phyloP scores from a whole-genome alignment of 805 yeast species.

The Myxozyma kluyveri region DNA sequence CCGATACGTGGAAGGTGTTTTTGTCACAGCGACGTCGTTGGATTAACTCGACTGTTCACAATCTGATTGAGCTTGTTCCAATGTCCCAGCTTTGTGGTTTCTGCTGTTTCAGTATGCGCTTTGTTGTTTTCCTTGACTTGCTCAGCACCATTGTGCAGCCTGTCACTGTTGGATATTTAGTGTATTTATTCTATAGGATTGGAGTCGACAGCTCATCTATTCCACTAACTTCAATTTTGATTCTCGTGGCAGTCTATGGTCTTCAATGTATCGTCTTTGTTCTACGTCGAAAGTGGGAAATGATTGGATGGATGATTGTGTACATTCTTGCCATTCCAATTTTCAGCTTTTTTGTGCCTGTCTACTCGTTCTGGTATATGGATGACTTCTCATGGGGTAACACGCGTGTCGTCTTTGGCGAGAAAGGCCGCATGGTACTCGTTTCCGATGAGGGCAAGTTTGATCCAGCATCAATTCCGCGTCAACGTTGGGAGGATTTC shows the following conservation, averaged over 20 bases:
- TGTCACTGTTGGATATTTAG: slow-evolving; percentile 50
- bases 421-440: slow-evolving; percentile 49
- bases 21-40: slow-evolving; percentile 66
- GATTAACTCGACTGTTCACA: slow-evolving; percentile 66
- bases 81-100: slow-evolving; percentile 63
- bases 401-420: slow-evolving; percentile 57
- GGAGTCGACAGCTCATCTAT: slow-evolving; percentile 47
- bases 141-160: slow-evolving; percentile 62
- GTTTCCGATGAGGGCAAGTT: slow-evolving; percentile 50
- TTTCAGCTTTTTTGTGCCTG: slow-evolving; percentile 57
- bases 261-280: slow-evolving; percentile 56
- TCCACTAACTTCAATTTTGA: slow-evolving; percentile 55
- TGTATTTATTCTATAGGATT: slow-evolving; percentile 53
- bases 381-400: slow-evolving; percentile 70
- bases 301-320: slow-evolving; percentile 55
- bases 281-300: slow-evolving; percentile 45
- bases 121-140: slow-evolving; percentile 55
- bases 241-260: slow-evolving; percentile 56
- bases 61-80: slow-evolving; percentile 57
- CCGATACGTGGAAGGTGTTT: slow-evolving; percentile 55
- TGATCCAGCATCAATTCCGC: slow-evolving; percentile 54
- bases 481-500: slow-evolving; percentile 58
- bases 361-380: slow-evolving; percentile 61
- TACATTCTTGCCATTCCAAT: slow-evolving; percentile 58
- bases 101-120: slow-evolving; percentile 63